Evolutionary conservation across 805 yeast genomes (phyloP).

Genomic region (Candida jianshihensis): DNA sequence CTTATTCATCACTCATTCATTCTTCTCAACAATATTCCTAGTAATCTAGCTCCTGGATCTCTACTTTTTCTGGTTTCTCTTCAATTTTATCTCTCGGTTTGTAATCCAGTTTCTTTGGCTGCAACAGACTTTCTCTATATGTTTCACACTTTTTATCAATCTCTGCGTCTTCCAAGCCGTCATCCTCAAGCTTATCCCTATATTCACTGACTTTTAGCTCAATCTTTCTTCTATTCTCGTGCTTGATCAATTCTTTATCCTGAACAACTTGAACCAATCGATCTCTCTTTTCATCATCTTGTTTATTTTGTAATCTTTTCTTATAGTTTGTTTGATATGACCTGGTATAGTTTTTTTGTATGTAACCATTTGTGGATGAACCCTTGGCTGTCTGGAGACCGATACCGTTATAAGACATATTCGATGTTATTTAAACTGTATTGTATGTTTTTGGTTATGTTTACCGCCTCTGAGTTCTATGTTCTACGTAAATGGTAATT

Average conservation of each 20-base stretch:
- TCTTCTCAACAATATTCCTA: too few relatives aligned
- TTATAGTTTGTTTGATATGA: slow-evolving; percentile 29
- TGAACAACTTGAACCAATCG: slow-evolving; percentile 5
- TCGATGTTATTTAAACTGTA: not conserved
- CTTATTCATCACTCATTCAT: too few relatives aligned
- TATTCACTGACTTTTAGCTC: slow-evolving; percentile 40
- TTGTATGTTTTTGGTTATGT: not conserved
- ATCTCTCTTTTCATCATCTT: slow-evolving; percentile 7
- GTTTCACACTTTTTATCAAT: slow-evolving; percentile 26
- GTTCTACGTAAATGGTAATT: too few relatives aligned
- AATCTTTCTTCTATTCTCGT: slow-evolving; percentile 17
- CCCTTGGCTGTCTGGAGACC: slow-evolving; percentile 54
- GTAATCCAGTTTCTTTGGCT: slow-evolving; percentile 7
- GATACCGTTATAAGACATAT: slow-evolving; percentile 52
- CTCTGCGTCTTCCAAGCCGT: slow-evolving; percentile 28
- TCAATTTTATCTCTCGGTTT: slow-evolving; percentile 7
- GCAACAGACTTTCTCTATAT: slow-evolving; percentile 20
- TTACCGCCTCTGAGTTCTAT: too few relatives aligned
- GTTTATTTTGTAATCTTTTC: slow-evolving; percentile 26
- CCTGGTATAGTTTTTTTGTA: slow-evolving; percentile 37
- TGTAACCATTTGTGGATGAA: slow-evolving; percentile 55
- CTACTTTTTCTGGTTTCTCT: slow-evolving; percentile 2
- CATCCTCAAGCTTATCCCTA: slow-evolving; percentile 46
- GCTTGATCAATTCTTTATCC: slow-evolving; percentile 15
- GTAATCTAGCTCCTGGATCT: not conserved